Percentiles rank a stretch among this genome's conserved stretches.
Conservation (phyloP, 148 eudicot species). For the Oxyria digyna region DNA sequence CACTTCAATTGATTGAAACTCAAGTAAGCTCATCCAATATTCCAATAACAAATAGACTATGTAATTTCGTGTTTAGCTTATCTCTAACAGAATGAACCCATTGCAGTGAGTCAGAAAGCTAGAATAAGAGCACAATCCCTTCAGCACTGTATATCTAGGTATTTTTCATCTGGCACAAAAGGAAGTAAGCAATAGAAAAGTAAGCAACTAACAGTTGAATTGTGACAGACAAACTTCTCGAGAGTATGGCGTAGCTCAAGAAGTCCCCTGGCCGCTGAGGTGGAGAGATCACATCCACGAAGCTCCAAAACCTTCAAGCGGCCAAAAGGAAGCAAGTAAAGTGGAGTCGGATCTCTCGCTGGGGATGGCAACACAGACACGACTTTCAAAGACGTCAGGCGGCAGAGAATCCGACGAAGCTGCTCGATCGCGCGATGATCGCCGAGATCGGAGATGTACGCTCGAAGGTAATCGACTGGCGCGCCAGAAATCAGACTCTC, state of each 20-base stretch:
- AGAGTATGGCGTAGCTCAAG: constrained; percentile 68
- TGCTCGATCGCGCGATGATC: constrained; percentile 91
- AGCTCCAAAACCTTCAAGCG: constrained; percentile 88
- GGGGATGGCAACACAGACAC: constrained; percentile 51
- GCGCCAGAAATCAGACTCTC: constrained; percentile 69
- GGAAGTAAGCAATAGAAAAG: background rate
- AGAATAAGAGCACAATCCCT: background rate
- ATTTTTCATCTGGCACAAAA: background rate
- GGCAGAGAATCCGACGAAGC: constrained; percentile 60
- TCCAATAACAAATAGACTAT: background rate
- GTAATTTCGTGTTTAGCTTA: background rate
- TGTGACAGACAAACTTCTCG: constrained; percentile 88
- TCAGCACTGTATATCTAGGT: background rate
- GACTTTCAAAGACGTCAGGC: constrained; percentile 53
- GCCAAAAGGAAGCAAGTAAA: constrained; percentile 49
- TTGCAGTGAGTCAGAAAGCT: background rate
- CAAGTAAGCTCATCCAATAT: background rate
- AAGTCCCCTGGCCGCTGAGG: constrained; percentile 62
- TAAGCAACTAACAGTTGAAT: constrained; percentile 70
- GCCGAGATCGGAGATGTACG: constrained; percentile 82
- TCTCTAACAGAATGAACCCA: background rate
- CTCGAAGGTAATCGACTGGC: constrained; percentile 86
- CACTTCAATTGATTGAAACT: background rate
- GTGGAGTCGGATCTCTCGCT: constrained; percentile 61
- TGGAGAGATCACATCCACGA: constrained; percentile 83